Base-by-base conservation (phyloP, 2,329 filamentous ascomycete species). In the Ascocoryne sarcoides region DNA sequence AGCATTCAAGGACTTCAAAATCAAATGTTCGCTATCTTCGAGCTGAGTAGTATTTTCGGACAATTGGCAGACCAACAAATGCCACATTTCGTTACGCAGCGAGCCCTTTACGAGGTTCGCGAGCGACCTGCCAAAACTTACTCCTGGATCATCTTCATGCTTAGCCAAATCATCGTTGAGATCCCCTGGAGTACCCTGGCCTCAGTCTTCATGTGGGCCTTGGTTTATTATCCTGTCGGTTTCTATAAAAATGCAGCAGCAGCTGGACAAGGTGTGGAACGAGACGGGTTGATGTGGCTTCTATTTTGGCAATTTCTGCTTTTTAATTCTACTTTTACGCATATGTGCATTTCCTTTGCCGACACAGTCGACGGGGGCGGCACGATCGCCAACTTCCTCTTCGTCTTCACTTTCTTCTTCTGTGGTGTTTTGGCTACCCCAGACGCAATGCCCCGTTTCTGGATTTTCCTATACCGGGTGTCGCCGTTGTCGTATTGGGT, bases 171-270 rank as follows among this genome's bases (percentile, higher is more conserved):
- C 50, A 65, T 87, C 26, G 83, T 87, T 43, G 88, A 94, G 61
- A 66, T 94, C 3, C 84, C 86, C 0, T 94, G 84, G 79, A 85
- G 92, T 59, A 44, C 44, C 14, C 62, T 90, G 33, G 80, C 84
- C 70, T 74, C 77, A 2, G 70, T 79, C 16, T 65, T 92, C 51
- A 81, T 88, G 68, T 93, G 69, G 66, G 71, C 84, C 53, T 79
- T 70, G 58, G 88, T 83, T 75, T 94, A 93, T 68, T 94, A 88
- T 59, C 84, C 86, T 1, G 74, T 93, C 37, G 84, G 84, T 3
- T 71, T 90, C 7, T 77, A 84, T 60, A 62, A 66, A 47, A 88
- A 89, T 56, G 82, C 83, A 3, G 65, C 69, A 12, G 66, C 67
- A 1, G 75, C 75, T 3, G 71, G 70, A 42, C 67, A 77, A 50